Evolutionary conservation across 192 early-diverging fungal species (phyloP).

Genomic region (Helicostylum pulchrum): DNA sequence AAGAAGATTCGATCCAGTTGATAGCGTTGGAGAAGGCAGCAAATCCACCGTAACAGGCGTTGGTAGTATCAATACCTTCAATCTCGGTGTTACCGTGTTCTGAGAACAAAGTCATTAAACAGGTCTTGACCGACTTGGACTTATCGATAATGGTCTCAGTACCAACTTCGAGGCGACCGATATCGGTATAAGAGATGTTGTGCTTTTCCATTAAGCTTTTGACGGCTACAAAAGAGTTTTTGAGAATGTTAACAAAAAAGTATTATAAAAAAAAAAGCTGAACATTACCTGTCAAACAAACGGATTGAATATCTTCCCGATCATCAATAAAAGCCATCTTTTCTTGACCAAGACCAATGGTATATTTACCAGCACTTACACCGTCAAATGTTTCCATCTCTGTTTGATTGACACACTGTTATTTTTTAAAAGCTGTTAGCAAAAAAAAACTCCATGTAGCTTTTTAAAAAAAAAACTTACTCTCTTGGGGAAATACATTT

Average conservation of each 20-base stretch:
- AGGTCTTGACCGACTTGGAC: slow-evolving; percentile 96
- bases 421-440: too few relatives aligned
- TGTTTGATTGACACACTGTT: slow-evolving; percentile 60
- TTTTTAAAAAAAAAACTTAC: too few relatives aligned
- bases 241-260: too few relatives aligned
- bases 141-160: slow-evolving; percentile 99
- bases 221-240: too few relatives aligned
- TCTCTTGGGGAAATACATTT: slow-evolving; percentile 49
- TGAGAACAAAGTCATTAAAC: slow-evolving; percentile 92
- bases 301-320: slow-evolving; percentile 91
- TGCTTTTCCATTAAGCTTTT: slow-evolving; percentile 92
- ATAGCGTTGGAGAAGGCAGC: slow-evolving; percentile 94
- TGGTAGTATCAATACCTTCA: slow-evolving; percentile 96
- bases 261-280: slow-evolving; percentile 12
- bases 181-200: slow-evolving; percentile 75
- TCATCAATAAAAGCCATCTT: slow-evolving; percentile 97
- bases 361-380: slow-evolving; percentile 95
- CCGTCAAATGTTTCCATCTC: slow-evolving; percentile 85
- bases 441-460: neutral
- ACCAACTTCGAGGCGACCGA: slow-evolving; percentile 95
- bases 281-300: slow-evolving; percentile 82
- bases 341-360: slow-evolving; percentile 93
- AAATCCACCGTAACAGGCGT: slow-evolving; percentile 99
- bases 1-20: slow-evolving; percentile 94
- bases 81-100: slow-evolving; percentile 90